Evolutionary conservation across 2,329 filamentous ascomycete species (phyloP).

Genomic region (Cladophialophora chaetospira): DNA sequence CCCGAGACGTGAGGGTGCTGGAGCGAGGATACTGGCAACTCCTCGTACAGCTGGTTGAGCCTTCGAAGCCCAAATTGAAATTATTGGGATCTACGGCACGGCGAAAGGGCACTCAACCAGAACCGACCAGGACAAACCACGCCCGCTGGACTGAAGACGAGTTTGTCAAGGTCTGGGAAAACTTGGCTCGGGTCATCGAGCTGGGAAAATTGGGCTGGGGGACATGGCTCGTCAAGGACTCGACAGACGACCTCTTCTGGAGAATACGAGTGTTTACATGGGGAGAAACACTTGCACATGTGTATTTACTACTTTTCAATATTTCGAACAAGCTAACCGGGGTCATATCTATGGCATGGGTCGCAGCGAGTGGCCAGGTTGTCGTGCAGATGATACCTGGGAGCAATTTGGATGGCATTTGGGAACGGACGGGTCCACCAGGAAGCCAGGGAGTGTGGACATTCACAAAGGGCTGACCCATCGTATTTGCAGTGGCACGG

Average conservation of each 20-base stretch:
- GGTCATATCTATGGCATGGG: slow-evolving; percentile 25
- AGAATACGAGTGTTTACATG: slow-evolving; percentile 72
- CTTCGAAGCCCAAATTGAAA: slow-evolving; percentile 29
- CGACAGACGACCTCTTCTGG: slow-evolving; percentile 26
- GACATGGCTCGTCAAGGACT: slow-evolving; percentile 43
- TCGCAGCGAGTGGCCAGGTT: slow-evolving; percentile 15
- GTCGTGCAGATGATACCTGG: slow-evolving; percentile 29
- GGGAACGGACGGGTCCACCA: slow-evolving; percentile 15
- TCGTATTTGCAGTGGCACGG: background rate
- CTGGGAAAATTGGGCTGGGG: slow-evolving; percentile 49
- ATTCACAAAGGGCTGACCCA: slow-evolving; percentile 5
- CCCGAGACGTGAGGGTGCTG: slow-evolving; percentile 55
- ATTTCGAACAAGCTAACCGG: slow-evolving; percentile 26
- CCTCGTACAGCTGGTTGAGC: slow-evolving; percentile 55
- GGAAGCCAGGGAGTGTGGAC: slow-evolving; percentile 21
- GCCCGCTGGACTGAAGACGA: slow-evolving; percentile 36
- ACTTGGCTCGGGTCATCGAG: slow-evolving; percentile 42
- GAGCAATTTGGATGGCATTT: slow-evolving; percentile 1
- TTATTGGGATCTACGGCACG: slow-evolving; percentile 1
- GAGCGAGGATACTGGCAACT: slow-evolving; percentile 81
- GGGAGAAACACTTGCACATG: slow-evolving; percentile 70
- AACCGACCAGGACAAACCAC: background rate
- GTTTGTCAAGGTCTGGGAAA: slow-evolving; percentile 47
- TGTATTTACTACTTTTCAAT: slow-evolving; percentile 69
- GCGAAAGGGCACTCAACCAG: background rate